phyloP scores from a whole-genome alignment of 441 rosid genomes.

The Populus tomentosa region DNA sequence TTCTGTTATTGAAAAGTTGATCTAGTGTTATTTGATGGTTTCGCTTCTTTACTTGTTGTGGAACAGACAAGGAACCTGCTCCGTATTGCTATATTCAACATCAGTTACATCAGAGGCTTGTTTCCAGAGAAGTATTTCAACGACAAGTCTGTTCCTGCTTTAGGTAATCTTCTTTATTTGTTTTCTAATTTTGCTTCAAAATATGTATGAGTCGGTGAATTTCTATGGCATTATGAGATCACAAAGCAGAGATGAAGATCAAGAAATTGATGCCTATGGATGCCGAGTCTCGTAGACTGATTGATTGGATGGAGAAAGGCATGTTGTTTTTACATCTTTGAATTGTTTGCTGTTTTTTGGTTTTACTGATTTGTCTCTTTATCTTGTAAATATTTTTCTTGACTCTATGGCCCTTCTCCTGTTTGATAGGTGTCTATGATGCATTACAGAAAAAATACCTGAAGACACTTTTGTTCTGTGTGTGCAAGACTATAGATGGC shows the following conservation, averaged over 20 bases:
- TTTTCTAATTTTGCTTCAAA: neutral
- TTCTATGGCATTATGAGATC: constrained; percentile 7
- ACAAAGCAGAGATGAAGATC: constrained; percentile 79
- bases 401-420: neutral
- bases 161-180: neutral
- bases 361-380: neutral
- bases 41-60: neutral
- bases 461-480: constrained; percentile 34
- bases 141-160: constrained; percentile 89
- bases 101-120: constrained; percentile 93
- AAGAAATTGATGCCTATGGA: constrained; percentile 98
- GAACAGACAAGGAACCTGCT: constrained; percentile 69
- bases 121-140: constrained; percentile 95
- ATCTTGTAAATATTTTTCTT: neutral
- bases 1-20: neutral
- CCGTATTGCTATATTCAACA: constrained; percentile 90
- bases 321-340: constrained; percentile 7
- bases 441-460: constrained; percentile 89
- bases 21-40: neutral
- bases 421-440: constrained; percentile 69
- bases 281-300: constrained; percentile 85
- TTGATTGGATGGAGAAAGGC: constrained; percentile 99
- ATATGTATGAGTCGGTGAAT: neutral
- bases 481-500: constrained; percentile 22
- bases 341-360: neutral